phyloP scores from a whole-genome alignment of 495 filamentous ascomycete genomes.

The Daldinia childiae region DNA sequence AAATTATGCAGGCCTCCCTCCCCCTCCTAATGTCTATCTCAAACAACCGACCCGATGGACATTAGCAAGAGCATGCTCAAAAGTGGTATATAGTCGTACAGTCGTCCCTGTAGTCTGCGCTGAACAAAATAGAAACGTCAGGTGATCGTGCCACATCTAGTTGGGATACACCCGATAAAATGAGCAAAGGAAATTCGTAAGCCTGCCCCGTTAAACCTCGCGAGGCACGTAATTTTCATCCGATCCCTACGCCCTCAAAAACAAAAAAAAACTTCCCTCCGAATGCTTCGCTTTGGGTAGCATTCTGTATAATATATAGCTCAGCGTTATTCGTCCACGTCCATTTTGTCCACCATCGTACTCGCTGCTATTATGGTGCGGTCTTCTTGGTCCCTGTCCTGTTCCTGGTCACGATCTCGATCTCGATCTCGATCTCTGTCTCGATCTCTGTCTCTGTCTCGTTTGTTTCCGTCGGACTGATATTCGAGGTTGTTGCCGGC shows the following conservation, averaged over 20 bases:
- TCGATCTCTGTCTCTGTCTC: slow-evolving; percentile 8
- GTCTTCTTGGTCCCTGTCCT: slow-evolving; percentile 38
- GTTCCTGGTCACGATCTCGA: slow-evolving; percentile 5
- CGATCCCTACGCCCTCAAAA: slow-evolving; percentile 7
- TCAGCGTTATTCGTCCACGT: slow-evolving; percentile 43
- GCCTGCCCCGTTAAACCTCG: not conserved
- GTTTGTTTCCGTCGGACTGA: slow-evolving; percentile 40
- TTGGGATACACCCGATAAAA: slow-evolving; percentile 15
- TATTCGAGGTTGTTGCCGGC: slow-evolving; percentile 37
- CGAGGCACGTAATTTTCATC: slow-evolving; percentile 1
- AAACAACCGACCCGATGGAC: slow-evolving; percentile 20
- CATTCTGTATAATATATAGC: slow-evolving; percentile 10
- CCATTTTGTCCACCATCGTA: slow-evolving; percentile 49
- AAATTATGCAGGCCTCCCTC: slow-evolving; percentile 17
- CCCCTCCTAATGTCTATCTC: slow-evolving; percentile 7
- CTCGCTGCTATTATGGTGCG: slow-evolving; percentile 45
- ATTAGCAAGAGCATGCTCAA: slow-evolving; percentile 23
- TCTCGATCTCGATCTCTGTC: slow-evolving; percentile 8
- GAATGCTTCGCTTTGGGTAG: slow-evolving; percentile 12
- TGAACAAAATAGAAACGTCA: slow-evolving; percentile 31
- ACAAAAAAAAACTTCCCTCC: not conserved
- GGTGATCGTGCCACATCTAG: slow-evolving; percentile 35
- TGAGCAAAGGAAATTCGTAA: slow-evolving; percentile 38
- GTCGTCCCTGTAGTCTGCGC: slow-evolving; percentile 35
- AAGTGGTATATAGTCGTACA: slow-evolving; percentile 43